Evolutionary conservation across 2,329 filamentous ascomycete genomes (phyloP).

Genomic region (Ceratocystis destructans): DNA sequence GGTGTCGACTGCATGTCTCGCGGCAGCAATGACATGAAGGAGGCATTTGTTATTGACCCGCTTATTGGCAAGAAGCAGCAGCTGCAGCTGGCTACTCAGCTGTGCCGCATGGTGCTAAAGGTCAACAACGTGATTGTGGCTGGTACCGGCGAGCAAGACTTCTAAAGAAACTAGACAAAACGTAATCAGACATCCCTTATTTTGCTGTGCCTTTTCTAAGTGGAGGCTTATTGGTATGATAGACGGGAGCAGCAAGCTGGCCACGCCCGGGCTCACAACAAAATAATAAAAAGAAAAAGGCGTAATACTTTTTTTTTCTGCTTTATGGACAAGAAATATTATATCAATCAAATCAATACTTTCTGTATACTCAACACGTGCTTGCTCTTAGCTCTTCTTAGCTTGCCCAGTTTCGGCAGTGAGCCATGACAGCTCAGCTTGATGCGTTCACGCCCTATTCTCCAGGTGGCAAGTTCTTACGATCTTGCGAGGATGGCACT

Average conservation of each 20-base stretch:
- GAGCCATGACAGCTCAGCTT: neutral
- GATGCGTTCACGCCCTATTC: neutral
- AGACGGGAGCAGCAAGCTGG: neutral
- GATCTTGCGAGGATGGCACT: neutral
- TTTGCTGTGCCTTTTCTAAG: neutral
- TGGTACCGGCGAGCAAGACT: constrained; percentile 76
- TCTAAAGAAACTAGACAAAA: constrained; percentile 37
- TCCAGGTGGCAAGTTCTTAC: neutral
- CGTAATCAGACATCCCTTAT: constrained; percentile 19
- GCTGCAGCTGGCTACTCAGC: constrained; percentile 85
- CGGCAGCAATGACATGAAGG: constrained; percentile 92
- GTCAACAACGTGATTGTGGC: constrained; percentile 93
- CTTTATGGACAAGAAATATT: neutral
- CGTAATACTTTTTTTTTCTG: neutral
- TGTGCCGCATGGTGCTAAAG: constrained; percentile 97
- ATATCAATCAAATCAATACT: neutral
- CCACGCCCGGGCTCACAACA: constrained; percentile 6
- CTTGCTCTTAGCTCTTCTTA: neutral
- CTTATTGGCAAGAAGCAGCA: constrained; percentile 97
- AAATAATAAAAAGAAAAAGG: constrained; percentile 15
- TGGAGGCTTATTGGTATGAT: constrained; percentile 9
- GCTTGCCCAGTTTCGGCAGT: neutral
- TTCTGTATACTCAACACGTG: neutral
- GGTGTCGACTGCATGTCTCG: constrained; percentile 97
- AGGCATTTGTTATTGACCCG: constrained; percentile 95